Base-by-base conservation (phyloP, 1,284 basidiomycete species). In the Ustilago hordei region DNA sequence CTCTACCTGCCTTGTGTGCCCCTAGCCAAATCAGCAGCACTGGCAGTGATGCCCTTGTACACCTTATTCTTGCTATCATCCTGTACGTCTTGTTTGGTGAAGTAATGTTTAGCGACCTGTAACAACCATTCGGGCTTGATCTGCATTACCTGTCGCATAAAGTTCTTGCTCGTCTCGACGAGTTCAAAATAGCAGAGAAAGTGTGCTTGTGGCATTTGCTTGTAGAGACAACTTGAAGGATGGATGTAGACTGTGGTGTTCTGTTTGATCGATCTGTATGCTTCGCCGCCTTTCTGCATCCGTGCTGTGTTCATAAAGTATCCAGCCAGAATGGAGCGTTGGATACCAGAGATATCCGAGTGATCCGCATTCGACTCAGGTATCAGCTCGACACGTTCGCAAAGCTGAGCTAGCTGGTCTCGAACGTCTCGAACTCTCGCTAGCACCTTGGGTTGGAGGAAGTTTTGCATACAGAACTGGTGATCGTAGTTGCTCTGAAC, bases 351-450 rank as follows among this genome's bases (percentile, higher is more conserved):
- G 74, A 97, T 92, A 84, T 99, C 95, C 82, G 93, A 93, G 55
- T 92, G 89, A 87, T 98, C 97, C 54, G 93, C 92, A 84, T 93
- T 95, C 60, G 91, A 90, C 83, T 92, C 88, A 60, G 98, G 91
- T 23, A 96, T 91, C 52, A 99, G 91, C 85, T 99, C 97, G 50
- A 98, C 96, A 35, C 97, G 92, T 86, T 99, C 97, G 87, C 97
- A 99, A 36, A 99, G 88, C 6, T 92, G 91, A 0, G 95, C 95
- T 15, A 99, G 90, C 87, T 99, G 97, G 87, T 99, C 97, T 34
- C 89, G 86, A 78, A 99, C 96, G 87, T 99, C 97, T 54, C 97
- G 91, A 0, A 97, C 96, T 31, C 97, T 90, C 77, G 91, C 92
- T 13, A 99, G 88, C 74, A 93, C 95, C 89, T 99, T 99, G 89